phyloP scores from a whole-genome alignment of 2,329 filamentous ascomycete genomes.

The Botryotinia globosa region DNA sequence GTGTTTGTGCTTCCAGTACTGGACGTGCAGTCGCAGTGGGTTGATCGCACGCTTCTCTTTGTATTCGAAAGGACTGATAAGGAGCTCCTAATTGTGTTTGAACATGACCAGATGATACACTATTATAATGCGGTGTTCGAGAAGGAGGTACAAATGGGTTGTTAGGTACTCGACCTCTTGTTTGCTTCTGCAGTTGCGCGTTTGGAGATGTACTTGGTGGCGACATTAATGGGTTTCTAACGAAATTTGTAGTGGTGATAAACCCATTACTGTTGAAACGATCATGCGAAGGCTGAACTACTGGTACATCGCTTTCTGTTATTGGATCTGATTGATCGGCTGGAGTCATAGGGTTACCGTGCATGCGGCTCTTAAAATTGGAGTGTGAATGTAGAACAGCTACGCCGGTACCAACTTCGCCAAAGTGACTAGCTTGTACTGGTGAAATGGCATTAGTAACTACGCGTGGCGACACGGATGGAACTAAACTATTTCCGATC shows the following conservation, averaged over 20 bases:
- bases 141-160: conserved; percentile 33
- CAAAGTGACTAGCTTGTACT: neutral
- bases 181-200: neutral
- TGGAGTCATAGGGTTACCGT: neutral
- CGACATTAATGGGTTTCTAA: conserved; percentile 22
- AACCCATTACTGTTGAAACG: conserved; percentile 27
- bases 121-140: conserved; percentile 11
- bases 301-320: neutral
- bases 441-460: neutral
- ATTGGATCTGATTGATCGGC: neutral
- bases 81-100: conserved; percentile 26
- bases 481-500: neutral
- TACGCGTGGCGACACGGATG: neutral
- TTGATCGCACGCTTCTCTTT: conserved; percentile 10
- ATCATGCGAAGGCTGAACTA: neutral
- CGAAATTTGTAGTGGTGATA: conserved; percentile 30
- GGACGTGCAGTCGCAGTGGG: neutral
- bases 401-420: neutral
- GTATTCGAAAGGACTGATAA: neutral
- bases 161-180: conserved; percentile 22
- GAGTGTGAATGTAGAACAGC: conserved; percentile 1
- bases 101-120: conserved; percentile 17
- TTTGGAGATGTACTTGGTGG: conserved; percentile 22
- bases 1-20: conserved; percentile 9
- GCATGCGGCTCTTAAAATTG: neutral